These are phyloP conservation scores for Mycena epipterygia DNA, from an alignment of 768 basidiomycete genomes.

Conservation along the genomic window DNA sequence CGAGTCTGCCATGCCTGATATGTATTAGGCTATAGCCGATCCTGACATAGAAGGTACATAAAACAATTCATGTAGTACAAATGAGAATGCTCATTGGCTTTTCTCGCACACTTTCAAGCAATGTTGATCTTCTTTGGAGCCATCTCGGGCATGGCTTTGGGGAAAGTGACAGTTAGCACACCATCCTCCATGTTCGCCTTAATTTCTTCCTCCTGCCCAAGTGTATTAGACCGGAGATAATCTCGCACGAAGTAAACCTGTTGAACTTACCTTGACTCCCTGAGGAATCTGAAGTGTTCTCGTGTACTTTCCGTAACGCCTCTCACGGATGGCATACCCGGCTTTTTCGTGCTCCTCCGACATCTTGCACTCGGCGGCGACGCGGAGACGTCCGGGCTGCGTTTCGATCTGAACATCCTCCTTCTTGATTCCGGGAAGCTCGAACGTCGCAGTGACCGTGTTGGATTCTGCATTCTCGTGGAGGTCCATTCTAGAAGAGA, in stretches of 20 bases:
- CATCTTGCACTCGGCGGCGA: conserved; percentile 63
- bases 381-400: conserved; percentile 60
- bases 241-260: background rate
- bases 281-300: conserved; percentile 65
- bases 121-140: conserved; percentile 47
- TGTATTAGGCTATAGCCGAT: too few species aligned
- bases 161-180: conserved; percentile 66
- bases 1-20: too few species aligned
- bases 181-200: conserved; percentile 66
- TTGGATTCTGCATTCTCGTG: conserved; percentile 63
- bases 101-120: too few species aligned
- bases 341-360: conserved; percentile 49
- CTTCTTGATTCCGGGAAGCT: conserved; percentile 67
- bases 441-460: conserved; percentile 67
- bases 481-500: conserved; percentile 62
- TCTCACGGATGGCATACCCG: conserved; percentile 61
- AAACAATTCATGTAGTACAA: too few species aligned
- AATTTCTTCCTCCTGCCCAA: conserved; percentile 42
- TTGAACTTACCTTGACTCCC: conserved; percentile 64
- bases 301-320: conserved; percentile 59
- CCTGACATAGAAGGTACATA: too few species aligned
- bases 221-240: background rate
- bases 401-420: conserved; percentile 67
- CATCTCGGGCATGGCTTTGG: conserved; percentile 57
- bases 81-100: too few species aligned